Evolutionary conservation across 495 filamentous ascomycete species (phyloP), one percentile per base, ranked within the genome.

Genomic region (Pseudevernia furfuracea): DNA sequence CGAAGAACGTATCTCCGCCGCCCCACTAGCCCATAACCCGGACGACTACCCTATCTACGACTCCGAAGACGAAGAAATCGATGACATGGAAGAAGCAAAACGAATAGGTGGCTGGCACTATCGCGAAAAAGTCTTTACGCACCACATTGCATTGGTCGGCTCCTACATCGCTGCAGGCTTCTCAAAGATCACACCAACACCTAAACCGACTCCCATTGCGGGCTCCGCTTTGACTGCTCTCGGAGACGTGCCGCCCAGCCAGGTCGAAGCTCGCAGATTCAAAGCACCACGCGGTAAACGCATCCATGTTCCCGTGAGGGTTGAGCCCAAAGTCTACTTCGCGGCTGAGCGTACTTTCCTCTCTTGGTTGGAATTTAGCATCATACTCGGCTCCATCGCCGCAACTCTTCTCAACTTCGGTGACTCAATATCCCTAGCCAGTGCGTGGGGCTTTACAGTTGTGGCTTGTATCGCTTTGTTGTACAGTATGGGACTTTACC

Each of bases 291-390:
- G 87, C 73, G 86, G 84, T 23, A 70, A 70, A 64, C 59, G 82
- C 69, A 98, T 98, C 69, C 91, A 96, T 67, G 93, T 98, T 30
- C 94, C 92, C 37, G 87, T 97, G 52, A 85, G 94, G 60, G 91
- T 98, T 56, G 94, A 98, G 76, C 94, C 94, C 4, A 98, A 98
- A 74, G 94, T 98, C 66, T 95, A 92, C 75, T 96, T 98, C 68
- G 94, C 94, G 32, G 91, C 91, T 11, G 94, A 98, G 72, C 84
- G 94, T 65, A 98, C 94, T 17, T 98, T 96, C 76, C 82, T 98
- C 66, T 89, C 91, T 44, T 98, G 94, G 94, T 89, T 97, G 63
- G 93, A 98, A 76, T 97, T 94, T 78, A 89, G 87, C 58, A 94
- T 98, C 76, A 88, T 96, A 72, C 85, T 98, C 32, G 90, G 89